Evolutionary conservation across 345 rosid genomes (phyloP), one percentile per base, ranked within the genome.

Genomic region (Eucalyptus regnans): DNA sequence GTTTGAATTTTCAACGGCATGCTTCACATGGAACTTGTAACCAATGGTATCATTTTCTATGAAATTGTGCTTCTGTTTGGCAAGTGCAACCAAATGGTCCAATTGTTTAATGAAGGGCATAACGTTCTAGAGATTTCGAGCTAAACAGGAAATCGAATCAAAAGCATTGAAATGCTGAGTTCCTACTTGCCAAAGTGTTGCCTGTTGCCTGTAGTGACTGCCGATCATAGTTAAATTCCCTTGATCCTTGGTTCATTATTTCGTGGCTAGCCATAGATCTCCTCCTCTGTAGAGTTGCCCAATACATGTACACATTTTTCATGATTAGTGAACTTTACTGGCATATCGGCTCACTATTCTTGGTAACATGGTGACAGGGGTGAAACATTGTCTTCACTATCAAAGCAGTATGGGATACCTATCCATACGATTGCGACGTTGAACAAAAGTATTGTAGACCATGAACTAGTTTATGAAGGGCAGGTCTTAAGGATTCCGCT

Each of bases 341-440:
- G 14, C 46, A 76, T 17, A 33, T 76, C 12, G 20, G 43, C 80
- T 33, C 23, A 33, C 80, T 68, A 33, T 33, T 68, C 43, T 33
- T 4, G 80, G 44, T 33, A 33, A 20, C 80, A n/a, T 5, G 41
- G 68, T 89, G 49, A 76, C 91, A 93, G 94, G 89, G 93, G 90
- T 56, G 92, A 93, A 86, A 90, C 90, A 10, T 23, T 91, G 88
- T 88, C 89, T 86, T 93, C 92, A 6, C 88, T 91, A 91, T 93
- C 92, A 23, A 91, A 88, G 91, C 91, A 91, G 20, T 89, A 91
- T 86, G 91, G 90, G 27, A 91, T 91, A 52, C 88, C 93, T 86
- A 79, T 89, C 37, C 23, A 89, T 88, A 79, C 87, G 6, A 89
- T 90, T 62, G 86, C 29, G 9, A 88, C 88, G 18, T 64, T 68